These are phyloP conservation scores for Zostera marina DNA, from an alignment of 116 monocot genomes.

Conservation along the genomic window DNA sequence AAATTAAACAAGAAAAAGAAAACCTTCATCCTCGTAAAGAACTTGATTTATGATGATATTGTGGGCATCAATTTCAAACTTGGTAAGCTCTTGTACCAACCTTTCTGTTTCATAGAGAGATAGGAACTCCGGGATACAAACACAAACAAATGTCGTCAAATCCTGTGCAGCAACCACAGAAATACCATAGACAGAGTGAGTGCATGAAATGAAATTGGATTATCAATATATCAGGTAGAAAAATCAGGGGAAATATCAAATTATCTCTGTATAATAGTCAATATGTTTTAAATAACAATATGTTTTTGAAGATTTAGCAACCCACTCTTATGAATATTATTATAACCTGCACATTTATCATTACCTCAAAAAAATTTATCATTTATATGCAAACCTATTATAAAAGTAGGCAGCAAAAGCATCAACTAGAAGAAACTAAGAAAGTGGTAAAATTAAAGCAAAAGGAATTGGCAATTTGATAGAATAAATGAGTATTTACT, in stretches of 20 bases:
- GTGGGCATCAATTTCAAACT: conserved; percentile 93
- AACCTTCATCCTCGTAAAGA: conserved; percentile 73
- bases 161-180: conserved; percentile 28
- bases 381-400: too few species aligned
- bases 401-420: too few species aligned
- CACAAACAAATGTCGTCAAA: conserved; percentile 92
- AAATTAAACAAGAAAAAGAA: not conserved
- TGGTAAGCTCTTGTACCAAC: conserved; percentile 82
- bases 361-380: too few species aligned
- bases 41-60: conserved; percentile 99
- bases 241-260: not conserved
- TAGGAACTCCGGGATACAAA: conserved; percentile 98
- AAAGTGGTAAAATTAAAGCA: not conserved
- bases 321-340: not conserved
- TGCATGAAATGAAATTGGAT: too few species aligned
- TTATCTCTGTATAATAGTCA: too few species aligned
- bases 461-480: not conserved
- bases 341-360: too few species aligned
- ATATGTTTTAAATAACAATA: not conserved
- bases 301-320: not conserved
- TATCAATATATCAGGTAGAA: not conserved
- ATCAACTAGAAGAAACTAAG: not conserved
- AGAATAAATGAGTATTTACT: conserved; percentile 16
- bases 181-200: not conserved
- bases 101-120: conserved; percentile 98